Evolutionary conservation across 1,284 basidiomycete species (phyloP).

Genomic region (Heliocybe sulcata): DNA sequence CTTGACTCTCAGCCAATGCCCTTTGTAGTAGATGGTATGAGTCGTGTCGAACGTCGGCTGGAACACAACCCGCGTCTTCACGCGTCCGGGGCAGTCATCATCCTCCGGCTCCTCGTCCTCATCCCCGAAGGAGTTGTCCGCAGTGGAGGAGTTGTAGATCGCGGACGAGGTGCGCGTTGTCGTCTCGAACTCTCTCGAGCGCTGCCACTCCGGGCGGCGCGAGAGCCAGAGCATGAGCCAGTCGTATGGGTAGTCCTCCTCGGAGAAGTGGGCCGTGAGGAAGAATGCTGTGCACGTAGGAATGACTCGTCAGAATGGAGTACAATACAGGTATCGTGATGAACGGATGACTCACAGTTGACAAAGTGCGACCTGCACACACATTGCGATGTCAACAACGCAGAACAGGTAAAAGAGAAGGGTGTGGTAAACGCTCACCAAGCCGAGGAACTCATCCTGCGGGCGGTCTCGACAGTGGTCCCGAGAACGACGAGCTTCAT

Average conservation of each 20-base stretch:
- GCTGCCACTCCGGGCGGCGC: conserved; percentile 74
- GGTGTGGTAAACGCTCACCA: conserved; percentile 36
- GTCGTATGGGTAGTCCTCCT: conserved; percentile 80
- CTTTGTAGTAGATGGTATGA: conserved; percentile 76
- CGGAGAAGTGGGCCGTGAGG: conserved; percentile 78
- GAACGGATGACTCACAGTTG: conserved; percentile 53
- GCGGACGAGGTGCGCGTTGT: conserved; percentile 60
- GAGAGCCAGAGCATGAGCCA: conserved; percentile 81
- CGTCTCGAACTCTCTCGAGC: conserved; percentile 78
- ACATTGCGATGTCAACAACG: not conserved
- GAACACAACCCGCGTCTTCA: conserved; percentile 75
- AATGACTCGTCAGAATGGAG: conserved; percentile 8
- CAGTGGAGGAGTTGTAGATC: conserved; percentile 32
- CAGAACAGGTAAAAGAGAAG: not conserved
- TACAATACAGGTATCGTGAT: not conserved
- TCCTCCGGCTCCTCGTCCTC: conserved; percentile 43
- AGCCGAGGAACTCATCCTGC: conserved; percentile 71
- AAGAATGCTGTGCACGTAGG: conserved; percentile 55
- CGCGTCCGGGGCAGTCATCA: conserved; percentile 54
- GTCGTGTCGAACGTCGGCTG: conserved; percentile 79
- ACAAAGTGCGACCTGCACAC: conserved; percentile 64
- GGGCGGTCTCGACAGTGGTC: conserved; percentile 77
- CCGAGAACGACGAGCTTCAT: conserved; percentile 82
- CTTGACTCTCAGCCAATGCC: conserved; percentile 72
- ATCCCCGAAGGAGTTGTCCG: conserved; percentile 55